Base-by-base conservation (phyloP, 805 yeast genomes). In the Wickerhamomyces rabaulensis region DNA sequence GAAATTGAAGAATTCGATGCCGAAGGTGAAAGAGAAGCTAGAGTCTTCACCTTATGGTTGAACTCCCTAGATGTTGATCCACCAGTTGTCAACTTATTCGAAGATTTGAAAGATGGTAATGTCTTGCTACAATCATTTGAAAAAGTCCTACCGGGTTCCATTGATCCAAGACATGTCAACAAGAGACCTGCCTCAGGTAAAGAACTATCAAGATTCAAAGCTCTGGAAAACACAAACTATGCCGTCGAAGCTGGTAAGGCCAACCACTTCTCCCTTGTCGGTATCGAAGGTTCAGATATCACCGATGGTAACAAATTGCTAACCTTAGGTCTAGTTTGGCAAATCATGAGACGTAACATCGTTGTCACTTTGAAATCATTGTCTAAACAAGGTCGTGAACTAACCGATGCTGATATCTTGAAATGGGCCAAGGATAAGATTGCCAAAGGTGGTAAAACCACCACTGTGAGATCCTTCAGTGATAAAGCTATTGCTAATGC, bases 1-100 rank as follows among this genome's bases (percentile, higher is more conserved):
- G 98, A 91, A 64, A 88, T 94, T 57, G 99, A 94, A 71, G 98
- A 89, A 56, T 94, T 94, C 61, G 99, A 94, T 65, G 99, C 99
- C 22, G 99, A 94, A 70, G 99, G 99, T 52, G 99, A 94, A 71
- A 87, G 99, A 71, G 99, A 94, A 71, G 99, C 99, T 3, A 80
- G 99, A 67, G 99, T 94, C 12, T 94, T 94, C 70, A 94, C 99
- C 6, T 72, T 94, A 61, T 94, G 99, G 99, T 79, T 94, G 63
- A 94, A 94, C 69, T 89, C 97, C 2, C 76, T 94, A 59, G 98
- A 94, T 55, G 98, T 94, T 15, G 94, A 91, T 52, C 97, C 98
- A 23, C 87, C 97, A 22, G 92, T 94, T 49, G 89, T 89, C 43
- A 82, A 86, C 15, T 71, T 94, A 56, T 94, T 94, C 58, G 97